Conservation (phyloP, 805 yeast species). For the Saccharomycopsis fibuligera region DNA sequence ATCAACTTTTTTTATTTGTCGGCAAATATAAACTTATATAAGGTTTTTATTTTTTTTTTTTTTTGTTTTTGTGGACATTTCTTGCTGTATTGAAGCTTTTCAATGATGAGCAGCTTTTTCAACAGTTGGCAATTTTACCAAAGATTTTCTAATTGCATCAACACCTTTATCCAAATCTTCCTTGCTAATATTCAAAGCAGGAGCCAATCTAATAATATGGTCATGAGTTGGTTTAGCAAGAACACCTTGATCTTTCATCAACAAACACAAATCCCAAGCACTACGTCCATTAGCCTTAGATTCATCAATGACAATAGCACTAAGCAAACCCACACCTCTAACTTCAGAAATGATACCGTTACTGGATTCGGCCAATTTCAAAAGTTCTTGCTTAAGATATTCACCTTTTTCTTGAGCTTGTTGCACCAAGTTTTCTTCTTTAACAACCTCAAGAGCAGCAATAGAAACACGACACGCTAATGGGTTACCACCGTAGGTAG, state of each 20-base stretch:
- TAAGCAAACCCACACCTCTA: constrained; percentile 80
- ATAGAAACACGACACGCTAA: constrained; percentile 87
- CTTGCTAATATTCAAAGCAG: constrained; percentile 86
- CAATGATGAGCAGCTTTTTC: constrained; percentile 39
- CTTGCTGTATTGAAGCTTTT: not conserved
- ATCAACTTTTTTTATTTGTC: not conserved
- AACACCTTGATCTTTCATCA: constrained; percentile 84
- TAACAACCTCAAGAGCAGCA: constrained; percentile 87
- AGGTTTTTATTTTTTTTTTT: no score
- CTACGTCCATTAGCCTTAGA: constrained; percentile 78
- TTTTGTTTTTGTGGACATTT: not conserved
- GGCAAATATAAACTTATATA: no score
- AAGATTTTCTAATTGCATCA: constrained; percentile 56
- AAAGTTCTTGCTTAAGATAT: constrained; percentile 54
- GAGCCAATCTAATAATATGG: constrained; percentile 91
- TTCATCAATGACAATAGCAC: constrained; percentile 88
- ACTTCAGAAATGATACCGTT: constrained; percentile 54
- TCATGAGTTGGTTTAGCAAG: constrained; percentile 97
- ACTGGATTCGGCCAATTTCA: constrained; percentile 44
- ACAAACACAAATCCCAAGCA: constrained; percentile 92
- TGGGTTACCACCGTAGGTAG: constrained; percentile 97
- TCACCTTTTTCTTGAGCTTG: constrained; percentile 70
- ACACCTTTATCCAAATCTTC: constrained; percentile 82
- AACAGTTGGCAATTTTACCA: constrained; percentile 48
- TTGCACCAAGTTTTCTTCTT: constrained; percentile 79